These are phyloP conservation scores for Termitomyces sp. DNA, from an alignment of 768 basidiomycete genomes.

Conservation along the genomic window DNA sequence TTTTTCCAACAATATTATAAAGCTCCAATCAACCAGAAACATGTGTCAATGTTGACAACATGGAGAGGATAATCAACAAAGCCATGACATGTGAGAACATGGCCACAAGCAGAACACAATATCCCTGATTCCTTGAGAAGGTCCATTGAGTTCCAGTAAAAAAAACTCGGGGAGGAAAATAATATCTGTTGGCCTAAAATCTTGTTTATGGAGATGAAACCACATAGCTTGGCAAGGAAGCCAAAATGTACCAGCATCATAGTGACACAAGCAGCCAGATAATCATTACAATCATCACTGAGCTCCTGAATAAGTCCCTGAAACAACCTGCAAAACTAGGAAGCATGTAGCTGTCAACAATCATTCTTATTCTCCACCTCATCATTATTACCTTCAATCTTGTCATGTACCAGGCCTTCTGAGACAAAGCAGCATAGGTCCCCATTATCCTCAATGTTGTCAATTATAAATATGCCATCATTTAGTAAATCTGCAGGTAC, in stretches of 20 bases:
- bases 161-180: not conserved
- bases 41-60: too few species aligned
- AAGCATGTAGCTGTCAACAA: not conserved
- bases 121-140: not conserved
- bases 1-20: not conserved
- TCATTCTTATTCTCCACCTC: too few species aligned
- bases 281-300: not conserved
- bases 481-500: too few species aligned
- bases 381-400: too few species aligned
- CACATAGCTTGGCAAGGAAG: not conserved
- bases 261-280: not conserved
- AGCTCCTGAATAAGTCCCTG: not conserved
- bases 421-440: too few species aligned
- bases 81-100: not conserved
- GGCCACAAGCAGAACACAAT: not conserved
- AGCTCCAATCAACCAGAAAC: not conserved
- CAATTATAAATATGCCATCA: too few species aligned
- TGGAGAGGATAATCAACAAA: too few species aligned
- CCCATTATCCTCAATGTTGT: too few species aligned
- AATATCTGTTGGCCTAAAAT: not conserved
- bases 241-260: not conserved
- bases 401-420: too few species aligned
- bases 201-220: not conserved
- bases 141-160: not conserved
- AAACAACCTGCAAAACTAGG: not conserved